These are phyloP conservation scores for Fonsecaea pedrosoi DNA, from an alignment of 2,329 filamentous ascomycete genomes.

Conservation along the genomic window DNA sequence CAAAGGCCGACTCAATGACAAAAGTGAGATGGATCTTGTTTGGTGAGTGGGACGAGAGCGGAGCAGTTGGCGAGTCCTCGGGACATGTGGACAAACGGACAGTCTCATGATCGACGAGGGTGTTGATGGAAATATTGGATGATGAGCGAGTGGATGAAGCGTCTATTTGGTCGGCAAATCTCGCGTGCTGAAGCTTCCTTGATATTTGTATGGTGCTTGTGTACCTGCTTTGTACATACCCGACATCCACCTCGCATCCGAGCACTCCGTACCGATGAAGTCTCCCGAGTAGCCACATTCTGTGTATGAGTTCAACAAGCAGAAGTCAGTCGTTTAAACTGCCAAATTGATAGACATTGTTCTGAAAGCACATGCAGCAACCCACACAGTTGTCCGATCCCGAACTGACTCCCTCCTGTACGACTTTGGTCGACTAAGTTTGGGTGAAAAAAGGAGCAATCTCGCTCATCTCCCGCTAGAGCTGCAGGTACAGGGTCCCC, in stretches of 20 bases:
- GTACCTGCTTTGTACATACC: neutral
- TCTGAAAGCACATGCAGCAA: neutral
- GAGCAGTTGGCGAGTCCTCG: neutral
- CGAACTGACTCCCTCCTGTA: neutral
- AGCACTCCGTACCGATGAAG: neutral
- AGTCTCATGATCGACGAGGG: constrained; percentile 19
- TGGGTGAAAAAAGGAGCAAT: constrained; percentile 26
- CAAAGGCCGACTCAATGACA: neutral
- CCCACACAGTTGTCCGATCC: neutral
- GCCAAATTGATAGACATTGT: neutral
- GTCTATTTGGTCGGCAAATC: constrained; percentile 6
- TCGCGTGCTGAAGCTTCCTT: constrained; percentile 1
- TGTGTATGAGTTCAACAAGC: neutral
- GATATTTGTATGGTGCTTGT: neutral
- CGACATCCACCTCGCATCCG: neutral
- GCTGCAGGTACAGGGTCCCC: constrained; percentile 30
- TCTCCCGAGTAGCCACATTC: neutral
- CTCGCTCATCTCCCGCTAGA: constrained; percentile 24
- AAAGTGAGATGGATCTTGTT: neutral
- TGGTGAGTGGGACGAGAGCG: constrained; percentile 1
- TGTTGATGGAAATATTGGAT: neutral
- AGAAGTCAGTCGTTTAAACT: neutral
- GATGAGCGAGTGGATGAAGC: neutral
- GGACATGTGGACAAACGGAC: constrained; percentile 1
- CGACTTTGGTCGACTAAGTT: neutral